These are phyloP conservation scores for Filosporella fistucella DNA, from an alignment of 495 filamentous ascomycete genomes.

Conservation along the genomic window DNA sequence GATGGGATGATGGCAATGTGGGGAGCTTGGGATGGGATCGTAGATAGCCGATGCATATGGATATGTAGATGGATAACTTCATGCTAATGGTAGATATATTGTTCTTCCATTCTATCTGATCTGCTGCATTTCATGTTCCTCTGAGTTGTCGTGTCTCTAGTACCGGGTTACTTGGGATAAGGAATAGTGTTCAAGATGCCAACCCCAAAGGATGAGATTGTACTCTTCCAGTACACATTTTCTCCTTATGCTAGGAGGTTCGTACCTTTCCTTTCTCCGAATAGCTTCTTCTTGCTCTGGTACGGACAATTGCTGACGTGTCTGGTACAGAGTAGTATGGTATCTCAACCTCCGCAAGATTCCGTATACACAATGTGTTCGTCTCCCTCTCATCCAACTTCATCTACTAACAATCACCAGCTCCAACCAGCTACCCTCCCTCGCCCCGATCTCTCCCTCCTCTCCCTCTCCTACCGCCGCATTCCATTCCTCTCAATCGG, in stretches of 20 bases:
- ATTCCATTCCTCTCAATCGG: slow-evolving; percentile 60
- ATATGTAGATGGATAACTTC: too few species aligned
- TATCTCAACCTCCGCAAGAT: slow-evolving; percentile 56
- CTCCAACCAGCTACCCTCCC: slow-evolving; percentile 55
- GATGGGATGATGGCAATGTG: too few species aligned
- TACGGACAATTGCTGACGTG: background rate
- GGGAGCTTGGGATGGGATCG: too few species aligned
- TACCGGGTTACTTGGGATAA: too few species aligned
- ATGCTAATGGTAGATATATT: too few species aligned
- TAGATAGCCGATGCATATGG: too few species aligned
- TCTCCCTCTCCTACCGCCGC: slow-evolving; percentile 59
- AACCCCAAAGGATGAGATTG: slow-evolving; percentile 25
- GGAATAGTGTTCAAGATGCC: too few species aligned
- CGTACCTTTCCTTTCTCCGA: background rate
- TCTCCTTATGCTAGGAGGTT: slow-evolving; percentile 49
- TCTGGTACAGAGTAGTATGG: slow-evolving; percentile 45
- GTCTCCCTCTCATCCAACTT: slow-evolving; percentile 17
- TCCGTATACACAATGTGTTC: slow-evolving; percentile 51
- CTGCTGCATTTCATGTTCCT: too few species aligned
- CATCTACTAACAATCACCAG: slow-evolving; percentile 21
- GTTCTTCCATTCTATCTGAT: too few species aligned
- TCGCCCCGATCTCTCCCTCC: slow-evolving; percentile 48
- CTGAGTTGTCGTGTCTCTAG: too few species aligned
- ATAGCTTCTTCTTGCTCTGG: background rate
- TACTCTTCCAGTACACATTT: slow-evolving; percentile 51